Conservation (phyloP, 73 alveolate species). For the Breviolum minutum region DNA sequence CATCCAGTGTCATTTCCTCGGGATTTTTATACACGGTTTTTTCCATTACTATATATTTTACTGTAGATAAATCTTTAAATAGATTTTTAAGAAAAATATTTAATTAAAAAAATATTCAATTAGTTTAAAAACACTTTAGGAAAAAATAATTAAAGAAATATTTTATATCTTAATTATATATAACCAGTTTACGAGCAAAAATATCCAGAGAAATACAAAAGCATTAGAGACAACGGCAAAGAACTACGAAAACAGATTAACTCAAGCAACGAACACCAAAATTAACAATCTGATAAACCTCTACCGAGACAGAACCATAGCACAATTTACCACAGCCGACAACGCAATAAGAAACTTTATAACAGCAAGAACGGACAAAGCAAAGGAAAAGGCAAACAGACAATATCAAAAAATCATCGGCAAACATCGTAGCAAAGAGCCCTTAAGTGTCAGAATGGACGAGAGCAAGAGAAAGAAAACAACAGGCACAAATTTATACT, state of each 20-base stretch:
- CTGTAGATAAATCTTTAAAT: neutral
- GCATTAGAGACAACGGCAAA: neutral
- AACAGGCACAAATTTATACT: neutral
- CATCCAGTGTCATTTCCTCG: neutral
- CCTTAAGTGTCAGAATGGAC: neutral
- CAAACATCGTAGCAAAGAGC: neutral
- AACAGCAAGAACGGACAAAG: constrained; percentile 14
- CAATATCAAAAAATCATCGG: neutral
- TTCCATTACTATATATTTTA: neutral
- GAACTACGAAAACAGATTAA: neutral
- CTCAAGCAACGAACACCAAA: neutral
- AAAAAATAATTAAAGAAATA: neutral
- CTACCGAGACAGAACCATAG: neutral
- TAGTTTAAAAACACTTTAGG: neutral
- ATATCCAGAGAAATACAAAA: neutral
- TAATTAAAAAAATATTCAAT: neutral
- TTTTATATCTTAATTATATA: neutral
- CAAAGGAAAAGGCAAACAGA: constrained; percentile 15
- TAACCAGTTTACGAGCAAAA: neutral
- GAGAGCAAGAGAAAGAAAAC: neutral
- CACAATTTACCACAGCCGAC: constrained; percentile 32
- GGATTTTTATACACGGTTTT: neutral
- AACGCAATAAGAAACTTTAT: neutral
- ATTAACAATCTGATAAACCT: neutral
- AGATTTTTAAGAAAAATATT: neutral